phyloP scores from a whole-genome alignment of 768 basidiomycete species.

The Pholiota molesta region DNA sequence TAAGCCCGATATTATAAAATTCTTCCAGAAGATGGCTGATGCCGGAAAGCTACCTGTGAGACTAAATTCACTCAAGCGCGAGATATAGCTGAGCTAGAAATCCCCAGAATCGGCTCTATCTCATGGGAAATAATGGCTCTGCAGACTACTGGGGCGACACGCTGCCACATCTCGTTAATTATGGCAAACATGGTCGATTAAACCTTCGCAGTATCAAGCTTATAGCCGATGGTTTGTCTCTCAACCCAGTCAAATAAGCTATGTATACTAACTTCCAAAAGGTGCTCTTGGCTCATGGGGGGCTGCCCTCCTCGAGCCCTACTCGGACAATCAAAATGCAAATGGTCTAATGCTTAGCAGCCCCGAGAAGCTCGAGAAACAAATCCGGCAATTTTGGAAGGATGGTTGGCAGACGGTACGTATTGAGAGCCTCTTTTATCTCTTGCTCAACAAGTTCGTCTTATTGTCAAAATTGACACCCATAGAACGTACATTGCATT shows the following conservation, averaged over 20 bases:
- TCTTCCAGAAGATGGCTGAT: constrained; percentile 61
- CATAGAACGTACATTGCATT: constrained; percentile 87
- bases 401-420: constrained; percentile 87
- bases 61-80: not conserved
- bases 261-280: constrained; percentile 22
- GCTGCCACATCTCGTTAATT: constrained; percentile 59
- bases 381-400: constrained; percentile 66
- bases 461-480: not conserved
- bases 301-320: constrained; percentile 85
- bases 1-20: constrained; percentile 51
- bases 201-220: constrained; percentile 73
- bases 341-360: constrained; percentile 69
- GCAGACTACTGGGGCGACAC: constrained; percentile 69
- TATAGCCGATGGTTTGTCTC: constrained; percentile 62
- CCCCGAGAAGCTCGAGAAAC: constrained; percentile 51
- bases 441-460: not conserved
- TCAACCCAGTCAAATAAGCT: too few relatives aligned
- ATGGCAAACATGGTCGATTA: constrained; percentile 56
- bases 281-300: constrained; percentile 93
- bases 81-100: not conserved
- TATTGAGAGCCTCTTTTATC: not conserved
- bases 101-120: constrained; percentile 57
- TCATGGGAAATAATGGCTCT: constrained; percentile 57
- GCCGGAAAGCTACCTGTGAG: constrained; percentile 68
- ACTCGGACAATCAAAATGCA: constrained; percentile 75